Conservation (phyloP, 768 basidiomycete genomes). For the Lactarius trivialis region DNA sequence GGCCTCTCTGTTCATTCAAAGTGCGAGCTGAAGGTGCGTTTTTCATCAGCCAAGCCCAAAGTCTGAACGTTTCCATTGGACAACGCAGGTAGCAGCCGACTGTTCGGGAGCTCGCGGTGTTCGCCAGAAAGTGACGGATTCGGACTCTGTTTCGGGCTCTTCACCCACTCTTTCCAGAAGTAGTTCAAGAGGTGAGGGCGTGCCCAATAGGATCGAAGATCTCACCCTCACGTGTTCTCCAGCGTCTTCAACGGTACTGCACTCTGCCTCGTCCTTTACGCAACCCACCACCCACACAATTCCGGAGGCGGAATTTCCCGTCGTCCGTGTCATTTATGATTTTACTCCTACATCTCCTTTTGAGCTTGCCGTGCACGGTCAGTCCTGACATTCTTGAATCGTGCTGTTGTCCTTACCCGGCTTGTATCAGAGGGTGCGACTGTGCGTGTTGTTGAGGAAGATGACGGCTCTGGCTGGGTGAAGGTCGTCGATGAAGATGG, state of each 20-base stretch:
- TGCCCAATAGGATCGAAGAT: slow-evolving; percentile 13
- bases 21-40: slow-evolving; percentile 73
- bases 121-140: slow-evolving; percentile 22
- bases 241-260: slow-evolving; percentile 24
- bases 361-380: slow-evolving; percentile 64
- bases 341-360: slow-evolving; percentile 71
- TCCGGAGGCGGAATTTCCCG: slow-evolving; percentile 41
- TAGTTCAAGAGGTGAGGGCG: slow-evolving; percentile 25
- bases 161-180: slow-evolving; percentile 33
- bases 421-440: slow-evolving; percentile 48
- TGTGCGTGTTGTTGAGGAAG: slow-evolving; percentile 67
- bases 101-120: slow-evolving; percentile 38
- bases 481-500: slow-evolving; percentile 59
- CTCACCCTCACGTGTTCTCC: slow-evolving; percentile 21
- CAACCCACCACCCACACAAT: slow-evolving; percentile 33
- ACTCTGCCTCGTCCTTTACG: slow-evolving; percentile 55
- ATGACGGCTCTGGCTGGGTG: slow-evolving; percentile 84
- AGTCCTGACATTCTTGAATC: slow-evolving; percentile 23
- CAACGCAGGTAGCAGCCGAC: slow-evolving; percentile 61
- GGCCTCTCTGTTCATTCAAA: slow-evolving; percentile 75
- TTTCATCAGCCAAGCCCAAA: slow-evolving; percentile 8
- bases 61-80: slow-evolving; percentile 11
- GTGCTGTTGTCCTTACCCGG: not conserved
- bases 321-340: slow-evolving; percentile 65
- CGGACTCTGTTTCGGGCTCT: slow-evolving; percentile 27